Conservation (phyloP, 768 basidiomycete species). For the Collybia nuda region DNA sequence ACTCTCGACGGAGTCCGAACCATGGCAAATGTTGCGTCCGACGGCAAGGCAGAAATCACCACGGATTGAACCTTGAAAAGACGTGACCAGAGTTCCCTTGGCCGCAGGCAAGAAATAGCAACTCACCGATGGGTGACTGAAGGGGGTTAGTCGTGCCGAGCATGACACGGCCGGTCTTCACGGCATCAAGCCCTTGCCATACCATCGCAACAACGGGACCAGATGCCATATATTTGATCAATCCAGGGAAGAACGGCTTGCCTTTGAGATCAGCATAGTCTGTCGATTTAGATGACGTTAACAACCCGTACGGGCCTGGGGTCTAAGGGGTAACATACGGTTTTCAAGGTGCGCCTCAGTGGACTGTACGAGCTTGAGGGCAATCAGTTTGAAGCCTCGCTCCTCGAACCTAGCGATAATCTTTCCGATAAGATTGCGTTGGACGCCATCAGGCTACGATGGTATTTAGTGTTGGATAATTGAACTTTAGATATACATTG, state of each 20-base stretch:
- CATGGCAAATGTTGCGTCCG: conserved; percentile 93
- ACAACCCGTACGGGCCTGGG: conserved; percentile 5
- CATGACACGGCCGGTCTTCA: conserved; percentile 95
- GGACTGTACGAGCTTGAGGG: conserved; percentile 87
- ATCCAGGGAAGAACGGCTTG: conserved; percentile 94
- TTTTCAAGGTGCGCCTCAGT: conserved; percentile 86
- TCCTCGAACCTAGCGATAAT: conserved; percentile 97
- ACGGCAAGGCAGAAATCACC: conserved; percentile 94
- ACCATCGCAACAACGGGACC: conserved; percentile 97
- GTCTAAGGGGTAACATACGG: conserved; percentile 46
- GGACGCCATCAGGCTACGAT: conserved; percentile 94
- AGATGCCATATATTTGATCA: conserved; percentile 94
- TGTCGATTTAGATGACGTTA: conserved; percentile 26
- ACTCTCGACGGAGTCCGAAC: conserved; percentile 84
- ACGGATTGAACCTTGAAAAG: conserved; percentile 79
- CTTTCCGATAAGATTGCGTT: conserved; percentile 91
- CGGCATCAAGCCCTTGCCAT: conserved; percentile 92
- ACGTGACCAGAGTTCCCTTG: conserved; percentile 9
- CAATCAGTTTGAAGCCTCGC: conserved; percentile 96
- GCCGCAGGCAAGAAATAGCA: neutral
- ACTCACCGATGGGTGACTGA: conserved; percentile 77
- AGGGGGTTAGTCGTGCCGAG: conserved; percentile 97
- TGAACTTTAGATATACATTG: neutral
- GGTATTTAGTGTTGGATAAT: conserved; percentile 11
- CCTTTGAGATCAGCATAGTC: conserved; percentile 96